Evolutionary conservation across 1,284 basidiomycete genomes (phyloP), one percentile per base, ranked within the genome.

Genomic region (Ganoderma multipileum): DNA sequence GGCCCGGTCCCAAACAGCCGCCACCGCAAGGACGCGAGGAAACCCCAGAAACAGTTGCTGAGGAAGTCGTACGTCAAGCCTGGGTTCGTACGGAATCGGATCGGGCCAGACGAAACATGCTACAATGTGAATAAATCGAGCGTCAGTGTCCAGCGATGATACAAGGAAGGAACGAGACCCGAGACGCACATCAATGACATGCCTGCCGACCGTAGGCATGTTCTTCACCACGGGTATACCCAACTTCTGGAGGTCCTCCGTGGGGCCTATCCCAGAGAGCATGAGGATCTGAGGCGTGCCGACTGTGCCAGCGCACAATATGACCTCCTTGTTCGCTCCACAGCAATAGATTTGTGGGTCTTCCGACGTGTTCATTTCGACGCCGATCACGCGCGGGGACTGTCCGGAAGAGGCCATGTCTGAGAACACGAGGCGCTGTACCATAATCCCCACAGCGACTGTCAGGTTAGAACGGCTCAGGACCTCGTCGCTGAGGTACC

Each of bases 251-350:
- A 88, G 74, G 1, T 83, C 76, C 11, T 71, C 67, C 30, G 78
- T 68, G 59, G 82, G 80, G 0, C 86, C 86, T 61, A 87, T 80
- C 12, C 86, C 86, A 12, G 84, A 86, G 23, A 86, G 78, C 70
- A 86, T 78, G 6, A 88, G 80, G 2, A 87, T 73, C 39, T 83
- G 83, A 16, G 86, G 85, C 9, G 83, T 82, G 33, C 82, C 80
- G 61, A 87, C 76, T 0, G 81, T 71, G 6, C 85, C 86, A 4
- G 81, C 82, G 63, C 81, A 81, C 0, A 87, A 68, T n/a, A 84
- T 77, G 23, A 85, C 77, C 66, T 85, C 83, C 41, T 77, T 77
- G 28, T 54, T 77, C 1, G 81, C 83, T 1, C 55, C 61, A 14
- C 80, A 78, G 28, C 70, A 68, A 65, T 73, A 84, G 11, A 75